Base-by-base conservation (phyloP, 2,329 filamentous ascomycete species). In the Botrytis aclada region DNA sequence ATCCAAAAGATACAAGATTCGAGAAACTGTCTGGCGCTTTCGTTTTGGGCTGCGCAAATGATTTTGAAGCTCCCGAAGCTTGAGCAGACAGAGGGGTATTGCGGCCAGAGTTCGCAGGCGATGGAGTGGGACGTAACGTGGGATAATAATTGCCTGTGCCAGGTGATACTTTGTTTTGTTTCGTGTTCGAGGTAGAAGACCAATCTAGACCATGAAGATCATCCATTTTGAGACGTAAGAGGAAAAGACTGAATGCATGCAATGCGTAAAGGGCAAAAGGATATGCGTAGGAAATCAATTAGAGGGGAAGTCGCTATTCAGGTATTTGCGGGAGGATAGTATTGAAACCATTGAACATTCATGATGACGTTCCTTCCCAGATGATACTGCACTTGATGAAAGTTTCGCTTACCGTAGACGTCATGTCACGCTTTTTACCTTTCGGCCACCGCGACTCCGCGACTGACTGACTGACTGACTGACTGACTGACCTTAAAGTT, bases 1-100 rank as follows among this genome's bases (percentile, higher is more conserved):
- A 82, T 65, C 88, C 88, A 78, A 92, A 89, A 77, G 87, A 89
- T 74, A 94, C 85, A 69, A 96, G 84, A 78, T 90, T 92, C 79
- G 93, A 92, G 83, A 96, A 96, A 84, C 91, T 94, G 80, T 96
- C 93, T 73, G 84, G 76, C 20, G 85, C 82, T 5, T 82, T 78
- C 80, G 82, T 75, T 84, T 89, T 81, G 81, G 82, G 73, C 75
- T 82, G 73, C 76, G 82, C 78, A 75, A 83, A 82, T 1, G 73
- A 8, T 71, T 79, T 81, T 16, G 74, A 39, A 39, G 81, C 76
- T 7, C 85, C 84, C 25, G 87, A 87, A 22, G 74, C 77, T 73
- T 78, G 78, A 22, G 74, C 74, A 58, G 78, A 80, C 18, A 89
- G 78, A 29, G 89, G 88, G 22, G 87, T 90, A 79, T 84, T 88